phyloP scores from a whole-genome alignment of 768 basidiomycete genomes.

The Rhizopogon roseolus region DNA sequence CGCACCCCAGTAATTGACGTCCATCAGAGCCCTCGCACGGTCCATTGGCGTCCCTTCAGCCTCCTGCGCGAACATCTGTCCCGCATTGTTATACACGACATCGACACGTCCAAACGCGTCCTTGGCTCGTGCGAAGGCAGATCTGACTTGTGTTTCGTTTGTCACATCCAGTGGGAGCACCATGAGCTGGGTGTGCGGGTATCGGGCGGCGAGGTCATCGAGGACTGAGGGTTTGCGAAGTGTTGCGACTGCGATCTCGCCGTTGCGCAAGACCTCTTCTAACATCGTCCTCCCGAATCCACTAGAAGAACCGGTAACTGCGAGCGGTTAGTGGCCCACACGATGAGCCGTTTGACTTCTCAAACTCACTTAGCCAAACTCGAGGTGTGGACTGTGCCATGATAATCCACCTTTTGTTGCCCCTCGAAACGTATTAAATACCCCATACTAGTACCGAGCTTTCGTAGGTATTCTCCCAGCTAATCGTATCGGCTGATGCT shows the following conservation, averaged over 20 bases:
- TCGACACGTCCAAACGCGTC: slow-evolving; percentile 27
- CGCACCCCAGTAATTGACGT: slow-evolving; percentile 42
- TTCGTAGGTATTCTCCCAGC: too few species aligned
- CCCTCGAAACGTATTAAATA: too few species aligned
- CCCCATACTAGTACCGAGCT: too few species aligned
- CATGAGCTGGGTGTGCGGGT: slow-evolving; percentile 18
- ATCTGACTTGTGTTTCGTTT: slow-evolving; percentile 11
- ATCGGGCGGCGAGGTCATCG: slow-evolving; percentile 11
- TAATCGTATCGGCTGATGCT: too few species aligned
- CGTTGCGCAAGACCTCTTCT: slow-evolving; percentile 26
- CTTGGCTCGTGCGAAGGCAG: slow-evolving; percentile 16
- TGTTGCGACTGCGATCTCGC: slow-evolving; percentile 39
- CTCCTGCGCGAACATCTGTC: slow-evolving; percentile 19
- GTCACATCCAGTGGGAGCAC: slow-evolving; percentile 27
- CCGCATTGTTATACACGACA: slow-evolving; percentile 33
- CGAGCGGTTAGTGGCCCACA: not conserved
- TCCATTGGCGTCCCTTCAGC: slow-evolving; percentile 30
- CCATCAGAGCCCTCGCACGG: slow-evolving; percentile 31
- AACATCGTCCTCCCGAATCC: slow-evolving; percentile 33
- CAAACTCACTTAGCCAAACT: not conserved
- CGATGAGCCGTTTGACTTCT: not conserved
- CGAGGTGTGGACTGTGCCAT: not conserved
- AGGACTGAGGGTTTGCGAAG: slow-evolving; percentile 32
- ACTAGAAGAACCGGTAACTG: slow-evolving; percentile 36
- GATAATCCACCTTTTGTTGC: too few species aligned